Evolutionary conservation across 805 yeast species (phyloP).

Genomic region (Candida gorgasii): DNA sequence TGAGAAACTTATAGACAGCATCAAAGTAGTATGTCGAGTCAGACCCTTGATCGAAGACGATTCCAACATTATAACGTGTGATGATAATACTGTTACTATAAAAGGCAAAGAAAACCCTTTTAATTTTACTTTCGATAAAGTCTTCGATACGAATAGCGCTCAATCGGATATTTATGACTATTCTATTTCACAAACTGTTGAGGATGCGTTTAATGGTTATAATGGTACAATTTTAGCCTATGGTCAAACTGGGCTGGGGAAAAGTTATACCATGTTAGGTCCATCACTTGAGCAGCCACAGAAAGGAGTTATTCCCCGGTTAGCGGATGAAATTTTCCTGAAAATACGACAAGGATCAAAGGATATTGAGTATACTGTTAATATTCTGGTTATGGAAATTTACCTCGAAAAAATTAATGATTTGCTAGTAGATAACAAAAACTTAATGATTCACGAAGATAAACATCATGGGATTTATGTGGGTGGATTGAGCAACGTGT

Average conservation of each 20-base stretch:
- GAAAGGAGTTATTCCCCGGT: constrained; percentile 71
- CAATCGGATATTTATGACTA: constrained; percentile 63
- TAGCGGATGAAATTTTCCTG: constrained; percentile 64
- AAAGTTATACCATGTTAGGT: constrained; percentile 78
- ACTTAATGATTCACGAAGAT: constrained; percentile 61
- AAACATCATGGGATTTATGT: constrained; percentile 66
- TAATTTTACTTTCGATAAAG: constrained; percentile 62
- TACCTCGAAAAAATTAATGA: constrained; percentile 78
- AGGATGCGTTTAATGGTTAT: constrained; percentile 71
- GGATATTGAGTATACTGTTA: constrained; percentile 63
- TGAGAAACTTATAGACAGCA: constrained; percentile 28
- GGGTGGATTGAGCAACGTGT: constrained; percentile 63
- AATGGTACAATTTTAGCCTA: constrained; percentile 77
- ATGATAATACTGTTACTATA: constrained; percentile 27
- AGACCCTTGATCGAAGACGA: constrained; percentile 49
- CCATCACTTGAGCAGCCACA: constrained; percentile 31
- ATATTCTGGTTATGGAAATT: constrained; percentile 76
- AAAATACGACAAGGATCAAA: constrained; percentile 45
- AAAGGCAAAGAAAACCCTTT: constrained; percentile 26
- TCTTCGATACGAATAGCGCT: constrained; percentile 50
- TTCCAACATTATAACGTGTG: constrained; percentile 1
- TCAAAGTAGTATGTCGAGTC: constrained; percentile 72
- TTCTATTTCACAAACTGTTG: constrained; percentile 62
- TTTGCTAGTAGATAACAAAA: constrained; percentile 47
- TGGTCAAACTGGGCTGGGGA: constrained; percentile 81